Base-by-base conservation (phyloP, 257 asterid genomes). In the Fraxinus americana region DNA sequence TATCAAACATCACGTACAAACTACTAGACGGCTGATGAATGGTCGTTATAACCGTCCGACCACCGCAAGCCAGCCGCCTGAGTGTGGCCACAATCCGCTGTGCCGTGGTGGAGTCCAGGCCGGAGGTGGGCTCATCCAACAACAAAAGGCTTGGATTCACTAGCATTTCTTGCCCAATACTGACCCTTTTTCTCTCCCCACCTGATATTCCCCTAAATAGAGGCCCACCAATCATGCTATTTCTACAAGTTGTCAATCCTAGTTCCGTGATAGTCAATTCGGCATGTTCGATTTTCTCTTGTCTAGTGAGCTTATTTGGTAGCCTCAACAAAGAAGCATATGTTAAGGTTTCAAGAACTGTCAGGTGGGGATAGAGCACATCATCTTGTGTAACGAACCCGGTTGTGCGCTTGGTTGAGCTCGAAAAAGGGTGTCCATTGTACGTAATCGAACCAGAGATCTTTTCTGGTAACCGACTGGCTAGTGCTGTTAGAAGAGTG, bases 11-110 rank as follows among this genome's bases (percentile, higher is more conserved):
- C 80, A 88, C 32, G 63, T 85, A 94, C 84, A 94, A 23, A 89
- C 93, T 82, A 48, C 94, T 94, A n/a, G 98, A 91, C 73, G 98
- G 98, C 85, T 94, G 98, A 71, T 94, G 98, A 11, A 94, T 81
- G 4, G 97, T 91, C 2, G 93, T 89, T 17, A 92, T 82, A 78
- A 94, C 96, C 5, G 94, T 90, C 84, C 97, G 78, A 4, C 97
- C 98, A 0, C 92, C 93, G 4, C 88, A 80, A 0, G 97, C 97
- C 25, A 89, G 50, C 89, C 89, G 63, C 72, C 87, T 75, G 75
- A 91, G 80, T 12, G 96, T 91, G 1, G 81, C 89, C 3, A 92
- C 75, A 3, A 92, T 89, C 34, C 96, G 54, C 73, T 86, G 92
- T 48, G 98, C 97, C 1, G 94, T 89, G 1, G 97, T 94, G 17